phyloP scores from a whole-genome alignment of 176 grass and related monocot species.

The Pontederia crassipes region DNA sequence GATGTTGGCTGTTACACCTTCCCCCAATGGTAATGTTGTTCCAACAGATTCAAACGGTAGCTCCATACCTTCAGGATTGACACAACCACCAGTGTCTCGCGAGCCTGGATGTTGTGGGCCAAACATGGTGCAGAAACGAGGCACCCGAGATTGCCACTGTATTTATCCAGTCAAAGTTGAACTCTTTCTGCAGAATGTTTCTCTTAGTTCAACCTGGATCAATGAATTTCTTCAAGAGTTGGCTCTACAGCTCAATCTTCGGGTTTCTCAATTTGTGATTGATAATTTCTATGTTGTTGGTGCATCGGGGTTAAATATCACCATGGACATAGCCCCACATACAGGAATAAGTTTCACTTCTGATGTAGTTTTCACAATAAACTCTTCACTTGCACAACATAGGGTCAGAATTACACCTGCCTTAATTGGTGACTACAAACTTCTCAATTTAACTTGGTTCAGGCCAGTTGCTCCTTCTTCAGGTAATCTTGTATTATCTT shows the following conservation, averaged over 20 bases:
- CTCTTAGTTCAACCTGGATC: conserved; percentile 80
- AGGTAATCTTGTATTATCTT: conserved; percentile 49
- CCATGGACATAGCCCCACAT: conserved; percentile 88
- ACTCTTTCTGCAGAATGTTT: conserved; percentile 84
- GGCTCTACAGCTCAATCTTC: conserved; percentile 54
- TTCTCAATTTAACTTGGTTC: conserved; percentile 96
- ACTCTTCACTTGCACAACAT: conserved; percentile 55
- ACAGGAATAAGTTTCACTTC: conserved; percentile 74
- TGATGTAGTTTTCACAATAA: conserved; percentile 56
- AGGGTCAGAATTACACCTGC: conserved; percentile 60
- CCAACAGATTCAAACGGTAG: conserved; percentile 52
- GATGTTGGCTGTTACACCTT: conserved; percentile 26
- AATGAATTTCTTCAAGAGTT: conserved; percentile 78
- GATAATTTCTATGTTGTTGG: conserved; percentile 98
- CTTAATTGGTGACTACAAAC: conserved; percentile 69
- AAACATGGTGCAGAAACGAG: conserved; percentile 68
- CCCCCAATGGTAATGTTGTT: conserved; percentile 24
- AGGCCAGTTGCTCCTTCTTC: conserved; percentile 48
- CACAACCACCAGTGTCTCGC: conserved; percentile 53
- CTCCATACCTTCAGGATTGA: conserved; percentile 46
- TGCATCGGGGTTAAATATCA: conserved; percentile 89
- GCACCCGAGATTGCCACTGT: conserved; percentile 57
- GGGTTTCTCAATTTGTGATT: conserved; percentile 68
- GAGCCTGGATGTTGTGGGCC: conserved; percentile 67
- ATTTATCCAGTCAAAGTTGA: conserved; percentile 88